Evolutionary conservation across 345 rosid genomes (phyloP), one percentile per base, ranked within the genome.

Genomic region (Eutrema japonicum): DNA sequence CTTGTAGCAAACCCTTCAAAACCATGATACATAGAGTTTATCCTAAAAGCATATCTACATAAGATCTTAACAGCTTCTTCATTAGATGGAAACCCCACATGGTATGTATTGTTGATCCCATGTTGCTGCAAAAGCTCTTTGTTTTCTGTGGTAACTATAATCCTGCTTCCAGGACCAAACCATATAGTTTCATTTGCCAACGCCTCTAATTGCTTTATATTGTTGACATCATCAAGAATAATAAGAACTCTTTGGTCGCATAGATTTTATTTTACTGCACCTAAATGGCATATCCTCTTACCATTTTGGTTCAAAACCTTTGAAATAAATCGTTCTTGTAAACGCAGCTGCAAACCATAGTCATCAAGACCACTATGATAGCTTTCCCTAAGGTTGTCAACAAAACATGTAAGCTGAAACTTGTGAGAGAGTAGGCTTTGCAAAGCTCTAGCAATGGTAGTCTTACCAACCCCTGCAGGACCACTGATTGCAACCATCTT

Each of bases 141-240:
- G 8, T 47, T 7, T 47, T 52, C 56, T 4, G 56, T 52, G 7
- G 56, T 52, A 2, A 52, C 56, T 10, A 52, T 7, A 52, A 52
- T 52, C 56, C 56, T 52, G 27, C 56, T 52, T 27, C 56, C 56
- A 52, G 33, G n/a, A 27, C 56, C 36, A 52, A 52, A 52, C 56
- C 56, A 52, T 10, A 4, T 4, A 27, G 33, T 27, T 26, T 52
- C 56, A 26, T 29, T 29, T 10, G 56, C 56, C 7, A 52, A 5
- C 4, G 56, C 35, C 56, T 52, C 56, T 52, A 52, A 11, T 27
- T 52, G 56, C 35, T 27, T 52, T 27, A 52, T 5, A 27, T 52
- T 5, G 4, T 27, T 52, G 8, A 52, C 56, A 27, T 52, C 35
- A 52, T 52, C 56, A 52, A 52, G 35, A 52, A 52, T 26, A 35